Conservation (phyloP, 441 rosid species). For the Codiaeum variegatum region DNA sequence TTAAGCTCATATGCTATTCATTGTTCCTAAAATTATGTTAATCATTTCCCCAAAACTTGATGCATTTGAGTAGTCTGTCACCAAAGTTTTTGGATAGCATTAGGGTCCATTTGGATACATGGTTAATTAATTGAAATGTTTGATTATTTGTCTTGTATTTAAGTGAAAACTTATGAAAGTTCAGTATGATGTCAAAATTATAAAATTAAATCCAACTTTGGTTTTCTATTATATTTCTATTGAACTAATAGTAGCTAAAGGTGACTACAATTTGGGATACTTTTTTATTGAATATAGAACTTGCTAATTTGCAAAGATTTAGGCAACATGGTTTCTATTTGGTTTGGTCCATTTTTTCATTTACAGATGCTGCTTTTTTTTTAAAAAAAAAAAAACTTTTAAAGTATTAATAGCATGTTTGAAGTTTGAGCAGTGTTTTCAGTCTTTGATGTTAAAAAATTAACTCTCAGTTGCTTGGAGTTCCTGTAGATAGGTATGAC, state of each 20-base stretch:
- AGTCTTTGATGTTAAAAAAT: conserved; percentile 18
- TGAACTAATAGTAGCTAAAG: too few relatives aligned
- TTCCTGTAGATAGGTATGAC: background rate
- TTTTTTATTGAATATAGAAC: background rate
- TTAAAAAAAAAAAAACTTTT: background rate
- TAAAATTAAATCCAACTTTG: too few relatives aligned
- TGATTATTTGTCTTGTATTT: too few relatives aligned
- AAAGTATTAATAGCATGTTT: background rate
- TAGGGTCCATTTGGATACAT: background rate
- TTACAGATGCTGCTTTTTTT: background rate
- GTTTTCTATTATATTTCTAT: too few relatives aligned
- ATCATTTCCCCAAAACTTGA: too few relatives aligned
- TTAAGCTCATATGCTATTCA: background rate
- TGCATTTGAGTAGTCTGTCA: background rate
- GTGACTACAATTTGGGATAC: too few relatives aligned
- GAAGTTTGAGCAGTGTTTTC: background rate
- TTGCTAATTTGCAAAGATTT: background rate
- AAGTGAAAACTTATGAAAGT: too few relatives aligned
- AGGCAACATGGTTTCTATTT: background rate
- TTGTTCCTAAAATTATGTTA: background rate
- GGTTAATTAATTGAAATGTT: too few relatives aligned
- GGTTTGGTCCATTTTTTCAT: background rate
- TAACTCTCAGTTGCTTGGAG: background rate
- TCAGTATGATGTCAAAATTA: too few relatives aligned
- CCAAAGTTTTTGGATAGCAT: background rate